Conservation (phyloP, 176 grass and related monocot species). For the Lolium perenne region DNA sequence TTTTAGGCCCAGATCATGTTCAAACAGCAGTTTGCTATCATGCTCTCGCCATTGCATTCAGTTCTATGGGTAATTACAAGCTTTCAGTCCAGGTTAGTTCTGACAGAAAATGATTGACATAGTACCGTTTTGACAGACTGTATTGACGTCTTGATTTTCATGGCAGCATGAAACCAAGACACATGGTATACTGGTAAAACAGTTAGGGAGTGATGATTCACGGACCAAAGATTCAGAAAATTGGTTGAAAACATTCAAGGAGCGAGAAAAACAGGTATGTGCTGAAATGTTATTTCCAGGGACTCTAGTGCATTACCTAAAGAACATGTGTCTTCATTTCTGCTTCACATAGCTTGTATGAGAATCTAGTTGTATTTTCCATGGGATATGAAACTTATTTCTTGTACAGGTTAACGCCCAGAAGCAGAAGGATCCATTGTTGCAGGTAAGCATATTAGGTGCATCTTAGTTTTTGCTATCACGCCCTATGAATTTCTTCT, state of each 20-base stretch:
- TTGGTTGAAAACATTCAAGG: constrained; percentile 89
- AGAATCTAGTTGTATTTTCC: neutral
- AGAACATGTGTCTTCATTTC: neutral
- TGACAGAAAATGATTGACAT: neutral
- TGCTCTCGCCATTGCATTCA: constrained; percentile 95
- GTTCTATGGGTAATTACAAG: constrained; percentile 88
- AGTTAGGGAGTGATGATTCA: constrained; percentile 85
- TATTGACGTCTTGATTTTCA: constrained; percentile 24
- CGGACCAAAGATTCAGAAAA: constrained; percentile 90
- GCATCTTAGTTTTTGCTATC: neutral
- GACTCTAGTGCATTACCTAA: neutral
- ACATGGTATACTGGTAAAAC: constrained; percentile 85
- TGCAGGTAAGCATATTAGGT: constrained; percentile 63
- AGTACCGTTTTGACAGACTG: constrained; percentile 8
- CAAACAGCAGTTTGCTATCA: constrained; percentile 98
- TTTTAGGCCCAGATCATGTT: constrained; percentile 91
- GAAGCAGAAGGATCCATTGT: constrained; percentile 85
- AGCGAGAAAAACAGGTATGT: constrained; percentile 82
- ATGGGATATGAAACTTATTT: neutral
- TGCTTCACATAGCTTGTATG: neutral
- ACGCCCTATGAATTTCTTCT: neutral
- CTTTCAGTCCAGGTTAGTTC: constrained; percentile 88
- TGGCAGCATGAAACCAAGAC: constrained; percentile 93
- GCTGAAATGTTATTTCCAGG: neutral
- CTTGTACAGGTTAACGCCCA: constrained; percentile 52